phyloP scores from a whole-genome alignment of 805 yeast genomes.

The Groenewaldozyma salmanticensis region DNA sequence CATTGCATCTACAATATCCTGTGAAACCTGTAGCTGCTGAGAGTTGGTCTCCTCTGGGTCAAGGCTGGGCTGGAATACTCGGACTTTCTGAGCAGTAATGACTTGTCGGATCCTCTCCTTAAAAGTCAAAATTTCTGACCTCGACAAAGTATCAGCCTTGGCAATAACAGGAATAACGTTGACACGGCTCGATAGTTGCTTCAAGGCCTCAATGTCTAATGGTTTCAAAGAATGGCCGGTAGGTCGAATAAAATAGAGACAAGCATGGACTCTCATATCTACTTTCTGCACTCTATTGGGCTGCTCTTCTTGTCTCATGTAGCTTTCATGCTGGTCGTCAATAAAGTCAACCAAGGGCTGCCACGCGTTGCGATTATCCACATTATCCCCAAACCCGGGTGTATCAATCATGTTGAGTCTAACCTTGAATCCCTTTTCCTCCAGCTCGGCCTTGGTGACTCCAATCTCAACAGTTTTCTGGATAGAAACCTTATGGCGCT shows the following conservation, averaged over 20 bases:
- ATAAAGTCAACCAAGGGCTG: constrained; percentile 59
- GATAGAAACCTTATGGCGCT: constrained; percentile 30
- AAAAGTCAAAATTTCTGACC: constrained; percentile 42
- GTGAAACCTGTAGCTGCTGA: constrained; percentile 23
- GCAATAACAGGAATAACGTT: constrained; percentile 77
- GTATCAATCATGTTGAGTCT: constrained; percentile 60
- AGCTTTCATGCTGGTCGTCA: constrained; percentile 66
- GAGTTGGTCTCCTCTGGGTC: constrained; percentile 30
- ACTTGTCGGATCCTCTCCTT: constrained; percentile 44
- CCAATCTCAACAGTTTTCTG: constrained; percentile 32
- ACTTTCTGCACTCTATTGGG: constrained; percentile 43
- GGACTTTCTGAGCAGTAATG: constrained; percentile 46
- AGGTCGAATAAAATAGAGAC: constrained; percentile 74
- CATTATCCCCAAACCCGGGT: constrained; percentile 65
- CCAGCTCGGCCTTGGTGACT: constrained; percentile 39
- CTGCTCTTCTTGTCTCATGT: constrained; percentile 69
- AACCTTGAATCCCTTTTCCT: constrained; percentile 50
- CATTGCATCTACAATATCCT: constrained; percentile 28
- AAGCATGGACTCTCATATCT: constrained; percentile 74
- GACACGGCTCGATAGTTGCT: constrained; percentile 57
- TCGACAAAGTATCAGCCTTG: constrained; percentile 67
- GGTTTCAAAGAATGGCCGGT: constrained; percentile 51
- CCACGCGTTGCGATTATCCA: constrained; percentile 61
- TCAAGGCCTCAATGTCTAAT: constrained; percentile 66
- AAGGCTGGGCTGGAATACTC: constrained; percentile 42